A percentile compares a stretch with the other conserved stretches of the same genome.
Evolutionary conservation across 2,329 filamentous ascomycete genomes (phyloP).

Genomic region (Fusarium sp.): DNA sequence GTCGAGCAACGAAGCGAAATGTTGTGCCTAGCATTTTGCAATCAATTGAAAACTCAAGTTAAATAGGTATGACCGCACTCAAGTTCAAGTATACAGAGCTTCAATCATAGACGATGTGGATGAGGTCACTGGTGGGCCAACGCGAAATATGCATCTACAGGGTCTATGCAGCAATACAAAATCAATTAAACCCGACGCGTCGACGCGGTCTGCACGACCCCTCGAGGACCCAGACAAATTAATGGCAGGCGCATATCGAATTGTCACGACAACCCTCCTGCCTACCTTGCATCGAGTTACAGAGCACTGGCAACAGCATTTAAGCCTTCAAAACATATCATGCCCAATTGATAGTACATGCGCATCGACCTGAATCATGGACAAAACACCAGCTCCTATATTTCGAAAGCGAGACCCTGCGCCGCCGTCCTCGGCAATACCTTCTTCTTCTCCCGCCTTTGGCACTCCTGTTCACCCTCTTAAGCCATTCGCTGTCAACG

Average conservation of each 20-base stretch:
- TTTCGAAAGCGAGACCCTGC: slow-evolving; percentile 51
- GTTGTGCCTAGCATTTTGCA: slow-evolving; percentile 44
- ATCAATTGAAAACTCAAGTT: slow-evolving; percentile 12
- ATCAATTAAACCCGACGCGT: slow-evolving; percentile 57
- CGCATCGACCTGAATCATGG: slow-evolving; percentile 45
- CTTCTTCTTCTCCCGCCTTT: slow-evolving; percentile 91
- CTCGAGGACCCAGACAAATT: slow-evolving; percentile 9
- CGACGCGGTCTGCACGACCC: slow-evolving; percentile 48
- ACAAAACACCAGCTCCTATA: slow-evolving; percentile 53
- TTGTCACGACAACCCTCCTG: slow-evolving; percentile 9
- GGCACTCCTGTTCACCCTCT: slow-evolving; percentile 86
- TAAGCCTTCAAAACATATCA: slow-evolving; percentile 12
- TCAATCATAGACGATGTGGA: slow-evolving; percentile 23
- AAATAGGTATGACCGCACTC: not conserved
- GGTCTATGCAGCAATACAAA: slow-evolving; percentile 46
- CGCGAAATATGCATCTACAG: slow-evolving; percentile 35
- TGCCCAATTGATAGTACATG: slow-evolving; percentile 27
- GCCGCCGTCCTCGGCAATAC: slow-evolving; percentile 69
- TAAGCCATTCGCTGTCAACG: slow-evolving; percentile 67
- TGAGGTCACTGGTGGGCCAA: slow-evolving; percentile 48
- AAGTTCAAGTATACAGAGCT: slow-evolving; percentile 8
- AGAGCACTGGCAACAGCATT: not conserved
- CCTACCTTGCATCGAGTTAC: not conserved
- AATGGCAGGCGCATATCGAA: slow-evolving; percentile 17
- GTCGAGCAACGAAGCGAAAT: slow-evolving; percentile 41